These are phyloP conservation scores for Irpex lacteus DNA, from an alignment of 1,284 basidiomycete species.

Conservation along the genomic window DNA sequence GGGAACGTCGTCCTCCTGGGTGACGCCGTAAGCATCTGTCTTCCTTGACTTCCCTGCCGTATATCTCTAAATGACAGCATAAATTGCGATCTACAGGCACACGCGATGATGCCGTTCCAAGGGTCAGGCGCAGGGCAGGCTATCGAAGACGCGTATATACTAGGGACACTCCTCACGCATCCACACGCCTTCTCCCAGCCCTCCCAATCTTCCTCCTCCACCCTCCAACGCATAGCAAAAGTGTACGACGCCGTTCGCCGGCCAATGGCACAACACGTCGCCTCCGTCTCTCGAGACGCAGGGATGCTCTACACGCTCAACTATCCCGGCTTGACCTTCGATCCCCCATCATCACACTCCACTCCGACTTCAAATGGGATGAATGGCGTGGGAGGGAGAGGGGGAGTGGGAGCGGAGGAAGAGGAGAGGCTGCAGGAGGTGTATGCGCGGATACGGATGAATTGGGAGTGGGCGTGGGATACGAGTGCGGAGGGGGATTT, in stretches of 20 bases:
- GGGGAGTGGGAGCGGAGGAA: slow-evolving; percentile 14
- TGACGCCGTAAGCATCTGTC: slow-evolving; percentile 48
- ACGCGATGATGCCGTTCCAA: slow-evolving; percentile 54
- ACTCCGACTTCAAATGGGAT: neutral
- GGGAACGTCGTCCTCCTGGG: slow-evolving; percentile 46
- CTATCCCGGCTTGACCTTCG: slow-evolving; percentile 22
- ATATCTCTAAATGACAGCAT: too few relatives aligned
- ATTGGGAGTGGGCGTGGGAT: slow-evolving; percentile 42
- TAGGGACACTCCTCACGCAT: slow-evolving; percentile 44
- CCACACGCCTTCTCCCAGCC: slow-evolving; percentile 27
- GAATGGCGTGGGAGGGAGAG: neutral
- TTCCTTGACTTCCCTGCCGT: too few relatives aligned
- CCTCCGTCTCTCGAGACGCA: slow-evolving; percentile 27
- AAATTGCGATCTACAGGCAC: slow-evolving; percentile 37
- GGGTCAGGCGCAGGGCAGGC: slow-evolving; percentile 56
- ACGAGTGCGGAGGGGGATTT: slow-evolving; percentile 33
- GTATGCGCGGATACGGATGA: slow-evolving; percentile 21
- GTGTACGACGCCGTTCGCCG: slow-evolving; percentile 43
- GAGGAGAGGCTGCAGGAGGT: slow-evolving; percentile 25
- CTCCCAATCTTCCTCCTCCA: neutral
- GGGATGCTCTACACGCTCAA: slow-evolving; percentile 33
- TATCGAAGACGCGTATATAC: slow-evolving; percentile 45
- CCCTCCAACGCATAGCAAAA: slow-evolving; percentile 26
- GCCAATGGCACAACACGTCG: slow-evolving; percentile 35
- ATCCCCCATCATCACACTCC: neutral